Base-by-base conservation (phyloP, 192 early-diverging fungal genomes). In the Gamsiella multidivaricata region DNA sequence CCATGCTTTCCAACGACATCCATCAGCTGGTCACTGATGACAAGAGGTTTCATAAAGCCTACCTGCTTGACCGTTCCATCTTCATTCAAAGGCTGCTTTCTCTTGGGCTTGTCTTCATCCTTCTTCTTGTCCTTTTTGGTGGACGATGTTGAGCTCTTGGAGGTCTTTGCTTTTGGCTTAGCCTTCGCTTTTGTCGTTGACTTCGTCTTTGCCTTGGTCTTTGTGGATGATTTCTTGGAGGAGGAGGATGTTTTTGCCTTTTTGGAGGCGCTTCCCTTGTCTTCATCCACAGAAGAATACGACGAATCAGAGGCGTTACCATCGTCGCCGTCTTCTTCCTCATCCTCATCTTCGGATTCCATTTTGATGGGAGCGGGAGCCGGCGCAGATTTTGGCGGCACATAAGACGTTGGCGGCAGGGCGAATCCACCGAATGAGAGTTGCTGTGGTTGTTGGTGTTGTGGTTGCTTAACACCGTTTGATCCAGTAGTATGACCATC, bases 1-100 rank as follows among this genome's bases (percentile, higher is more conserved):
- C 89, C 70, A 6, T 52, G 39, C 23, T 70, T 17, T n/a, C 82
- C 83, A 50, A 89, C 58, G 25, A 89, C 52, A 25, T 88, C 29
- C 2, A 82, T 71, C 29, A 78, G 32, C 14, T 52, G 49, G 36
- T 59, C 55, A 18, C 73, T 78, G 46, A 78, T 67, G 54, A 67
- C 22, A 45, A 63, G 31, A 5, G 73, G 73, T 18, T 60, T 50
- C 3, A 45, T 68, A 43, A 78, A 78, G 23, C 26, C 26, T 23
- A 68, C 69, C 22, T 49, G 31, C 34, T 69, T 78, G 52, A 54
- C 53, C 4, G 65, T 78, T 2, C 65, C 65, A 36, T 78, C 81
- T 29, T 68, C 70, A 26, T 75, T 69, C 17, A 69, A 23, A 9
- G 70, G 79, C 45, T 72, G 59, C 12, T 67, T 58, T 15, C 66